Conservation (phyloP, 305 asterid species). For the Fraxinus sp. region DNA sequence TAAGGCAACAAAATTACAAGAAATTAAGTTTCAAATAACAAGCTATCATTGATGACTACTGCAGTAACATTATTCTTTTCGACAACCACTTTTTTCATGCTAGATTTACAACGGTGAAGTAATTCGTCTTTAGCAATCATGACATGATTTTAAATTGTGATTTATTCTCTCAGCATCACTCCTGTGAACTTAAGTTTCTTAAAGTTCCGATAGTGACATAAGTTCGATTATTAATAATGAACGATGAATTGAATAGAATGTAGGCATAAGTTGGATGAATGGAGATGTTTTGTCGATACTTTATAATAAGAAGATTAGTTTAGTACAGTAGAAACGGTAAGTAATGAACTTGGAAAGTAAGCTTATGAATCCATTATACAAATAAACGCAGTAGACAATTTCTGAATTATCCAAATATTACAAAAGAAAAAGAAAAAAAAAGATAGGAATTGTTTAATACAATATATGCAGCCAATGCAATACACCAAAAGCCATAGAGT, state of each 20-base stretch:
- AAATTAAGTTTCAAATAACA: too few species aligned
- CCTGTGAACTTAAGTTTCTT: neutral
- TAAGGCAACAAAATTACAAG: too few species aligned
- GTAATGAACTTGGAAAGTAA: neutral
- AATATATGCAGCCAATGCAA: neutral
- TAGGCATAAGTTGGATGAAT: neutral
- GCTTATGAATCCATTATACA: neutral
- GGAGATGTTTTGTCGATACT: neutral
- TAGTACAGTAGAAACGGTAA: neutral
- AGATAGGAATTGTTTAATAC: neutral
- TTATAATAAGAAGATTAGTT: neutral
- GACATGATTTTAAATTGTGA: neutral
- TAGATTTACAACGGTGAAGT: too few species aligned
- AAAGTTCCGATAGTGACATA: neutral
- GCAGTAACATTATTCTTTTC: too few species aligned
- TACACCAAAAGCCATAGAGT: neutral
- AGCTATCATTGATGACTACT: too few species aligned
- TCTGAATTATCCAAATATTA: neutral
- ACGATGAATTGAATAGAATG: neutral
- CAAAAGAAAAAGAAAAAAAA: neutral
- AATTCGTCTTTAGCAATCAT: neutral
- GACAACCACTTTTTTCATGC: too few species aligned
- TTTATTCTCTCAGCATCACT: neutral
- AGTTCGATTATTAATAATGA: too few species aligned
- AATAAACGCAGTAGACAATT: neutral